phyloP scores from a whole-genome alignment of 148 eudicot genomes.

The Camellia granthamiana region DNA sequence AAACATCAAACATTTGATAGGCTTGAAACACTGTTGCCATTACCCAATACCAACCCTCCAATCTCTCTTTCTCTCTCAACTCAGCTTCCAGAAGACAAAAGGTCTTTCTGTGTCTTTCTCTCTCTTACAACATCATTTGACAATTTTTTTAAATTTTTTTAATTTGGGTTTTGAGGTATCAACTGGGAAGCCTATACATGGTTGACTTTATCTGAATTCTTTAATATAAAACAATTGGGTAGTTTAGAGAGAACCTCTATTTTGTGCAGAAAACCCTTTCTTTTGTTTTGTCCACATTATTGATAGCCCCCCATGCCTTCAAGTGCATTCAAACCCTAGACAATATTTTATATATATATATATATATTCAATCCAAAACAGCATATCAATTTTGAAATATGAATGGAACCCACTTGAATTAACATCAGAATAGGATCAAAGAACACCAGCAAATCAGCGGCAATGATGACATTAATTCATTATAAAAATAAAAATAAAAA shows the following conservation, averaged over 20 bases:
- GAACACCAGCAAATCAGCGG: not conserved
- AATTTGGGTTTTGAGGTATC: constrained; percentile 12
- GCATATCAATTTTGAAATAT: not conserved
- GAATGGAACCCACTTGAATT: constrained; percentile 6
- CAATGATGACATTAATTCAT: not conserved
- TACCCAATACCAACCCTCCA: not conserved
- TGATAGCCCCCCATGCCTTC: not conserved
- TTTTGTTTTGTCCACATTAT: not conserved
- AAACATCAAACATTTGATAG: not conserved
- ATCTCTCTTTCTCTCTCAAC: not conserved
- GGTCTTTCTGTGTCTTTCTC: not conserved
- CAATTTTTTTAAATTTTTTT: not conserved
- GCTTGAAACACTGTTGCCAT: not conserved
- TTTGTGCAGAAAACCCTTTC: constrained; percentile 4
- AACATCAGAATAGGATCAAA: not conserved
- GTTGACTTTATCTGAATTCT: constrained; percentile 23
- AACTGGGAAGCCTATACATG: constrained; percentile 9
- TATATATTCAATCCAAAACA: not conserved
- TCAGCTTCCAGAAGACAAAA: too few relatives aligned
- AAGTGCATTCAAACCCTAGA: not conserved
- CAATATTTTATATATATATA: too few relatives aligned
- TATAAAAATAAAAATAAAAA: too few relatives aligned
- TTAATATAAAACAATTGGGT: constrained; percentile 12
- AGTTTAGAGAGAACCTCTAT: constrained; percentile 5
- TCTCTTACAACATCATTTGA: not conserved